phyloP scores from a whole-genome alignment of 306 rosid species.

The Quercus ilex region DNA sequence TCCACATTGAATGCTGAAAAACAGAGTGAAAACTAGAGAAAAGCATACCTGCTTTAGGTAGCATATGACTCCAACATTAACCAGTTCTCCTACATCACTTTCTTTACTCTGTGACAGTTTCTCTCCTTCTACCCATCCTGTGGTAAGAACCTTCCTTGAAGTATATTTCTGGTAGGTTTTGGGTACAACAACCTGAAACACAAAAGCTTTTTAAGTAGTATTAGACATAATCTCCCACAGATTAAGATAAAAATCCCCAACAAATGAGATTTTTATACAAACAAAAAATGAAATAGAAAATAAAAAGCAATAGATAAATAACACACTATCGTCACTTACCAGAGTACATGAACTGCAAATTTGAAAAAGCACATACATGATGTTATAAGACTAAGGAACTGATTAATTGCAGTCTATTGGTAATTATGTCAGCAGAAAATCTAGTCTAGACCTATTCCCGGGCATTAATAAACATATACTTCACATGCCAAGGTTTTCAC shows the following conservation, averaged over 20 bases:
- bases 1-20: not conserved
- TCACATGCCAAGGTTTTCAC: not conserved
- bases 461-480: not conserved
- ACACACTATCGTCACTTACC: not conserved
- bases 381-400: not conserved
- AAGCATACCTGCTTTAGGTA: constrained; percentile 82
- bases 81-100: constrained; percentile 93
- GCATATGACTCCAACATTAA: constrained; percentile 99
- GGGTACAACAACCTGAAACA: constrained; percentile 86
- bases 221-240: constrained; percentile 14
- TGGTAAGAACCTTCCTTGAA: constrained; percentile 94
- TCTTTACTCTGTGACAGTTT: constrained; percentile 95
- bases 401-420: not conserved
- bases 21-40: not conserved
- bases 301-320: not conserved
- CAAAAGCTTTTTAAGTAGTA: constrained; percentile 23
- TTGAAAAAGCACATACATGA: not conserved
- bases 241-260: not conserved
- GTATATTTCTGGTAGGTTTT: constrained; percentile 78
- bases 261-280: not conserved
- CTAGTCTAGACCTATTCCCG: not conserved
- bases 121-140: constrained; percentile 91
- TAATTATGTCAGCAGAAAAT: not conserved
- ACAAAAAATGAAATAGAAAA: not conserved
- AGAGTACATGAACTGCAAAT: not conserved